phyloP scores from a whole-genome alignment of 1,139 yeast genomes.

The Protomyces lactucae-debilis region DNA sequence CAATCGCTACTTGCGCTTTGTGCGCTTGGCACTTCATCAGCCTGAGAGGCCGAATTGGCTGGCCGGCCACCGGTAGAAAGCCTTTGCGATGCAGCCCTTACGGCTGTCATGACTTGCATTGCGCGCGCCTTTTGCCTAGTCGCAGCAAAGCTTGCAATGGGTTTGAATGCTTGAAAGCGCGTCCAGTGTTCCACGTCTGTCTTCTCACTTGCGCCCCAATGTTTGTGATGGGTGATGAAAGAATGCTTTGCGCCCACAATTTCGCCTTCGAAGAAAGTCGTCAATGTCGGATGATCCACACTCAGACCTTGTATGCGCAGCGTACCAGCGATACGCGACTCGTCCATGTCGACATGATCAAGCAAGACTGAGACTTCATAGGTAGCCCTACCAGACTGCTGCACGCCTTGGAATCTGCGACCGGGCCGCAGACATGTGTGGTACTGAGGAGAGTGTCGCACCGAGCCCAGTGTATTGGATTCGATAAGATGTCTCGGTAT shows the following conservation, averaged over 20 bases:
- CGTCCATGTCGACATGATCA: slow-evolving; percentile 60
- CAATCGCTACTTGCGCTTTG: slow-evolving; percentile 14
- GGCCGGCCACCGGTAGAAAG: neutral
- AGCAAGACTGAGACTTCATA: slow-evolving; percentile 70
- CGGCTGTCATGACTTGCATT: neutral
- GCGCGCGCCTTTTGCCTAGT: slow-evolving; percentile 32
- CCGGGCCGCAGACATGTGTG: slow-evolving; percentile 52
- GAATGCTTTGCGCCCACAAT: slow-evolving; percentile 60
- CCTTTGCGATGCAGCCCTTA: neutral
- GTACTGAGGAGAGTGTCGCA: neutral
- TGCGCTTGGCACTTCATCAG: neutral
- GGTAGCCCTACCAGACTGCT: slow-evolving; percentile 62
- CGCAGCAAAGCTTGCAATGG: slow-evolving; percentile 38
- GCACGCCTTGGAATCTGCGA: slow-evolving; percentile 61
- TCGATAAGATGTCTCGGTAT: neutral
- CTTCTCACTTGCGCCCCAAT: slow-evolving; percentile 60
- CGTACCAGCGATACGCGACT: slow-evolving; percentile 67
- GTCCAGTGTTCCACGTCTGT: slow-evolving; percentile 87
- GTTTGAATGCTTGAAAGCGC: slow-evolving; percentile 59
- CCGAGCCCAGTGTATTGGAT: neutral
- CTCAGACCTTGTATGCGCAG: slow-evolving; percentile 77
- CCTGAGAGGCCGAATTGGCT: neutral
- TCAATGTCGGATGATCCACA: slow-evolving; percentile 66
- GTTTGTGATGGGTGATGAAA: slow-evolving; percentile 46
- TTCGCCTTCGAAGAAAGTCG: slow-evolving; percentile 84